Evolutionary conservation across 2,329 filamentous ascomycete species (phyloP).

Genomic region (Alternaria infectoria): DNA sequence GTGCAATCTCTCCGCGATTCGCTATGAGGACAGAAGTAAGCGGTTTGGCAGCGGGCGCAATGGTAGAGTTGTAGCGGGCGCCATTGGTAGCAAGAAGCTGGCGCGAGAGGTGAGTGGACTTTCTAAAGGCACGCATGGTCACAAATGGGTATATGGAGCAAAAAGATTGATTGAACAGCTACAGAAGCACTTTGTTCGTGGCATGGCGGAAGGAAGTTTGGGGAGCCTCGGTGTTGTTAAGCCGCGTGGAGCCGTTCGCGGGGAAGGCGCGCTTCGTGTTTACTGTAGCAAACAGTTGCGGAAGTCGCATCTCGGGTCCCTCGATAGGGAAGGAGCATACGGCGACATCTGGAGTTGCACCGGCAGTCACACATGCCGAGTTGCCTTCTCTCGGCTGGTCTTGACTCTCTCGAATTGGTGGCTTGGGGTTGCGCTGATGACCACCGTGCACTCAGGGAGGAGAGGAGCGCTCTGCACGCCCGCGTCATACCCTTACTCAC

Average conservation of each 20-base stretch:
- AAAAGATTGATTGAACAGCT: slow-evolving; percentile 20
- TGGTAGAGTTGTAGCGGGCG: slow-evolving; percentile 40
- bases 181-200: slow-evolving; percentile 24
- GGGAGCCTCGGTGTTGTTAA: slow-evolving; percentile 35
- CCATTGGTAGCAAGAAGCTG: slow-evolving; percentile 41
- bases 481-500: slow-evolving; percentile 11
- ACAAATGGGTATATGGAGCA: slow-evolving; percentile 18
- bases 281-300: slow-evolving; percentile 16
- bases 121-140: slow-evolving; percentile 46
- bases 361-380: neutral
- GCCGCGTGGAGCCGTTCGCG: slow-evolving; percentile 33
- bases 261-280: slow-evolving; percentile 25
- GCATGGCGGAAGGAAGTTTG: slow-evolving; percentile 13
- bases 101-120: slow-evolving; percentile 42
- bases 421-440: slow-evolving; percentile 7
- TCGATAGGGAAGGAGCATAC: slow-evolving; percentile 8
- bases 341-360: neutral
- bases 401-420: neutral
- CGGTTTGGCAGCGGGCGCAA: slow-evolving; percentile 43
- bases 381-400: neutral
- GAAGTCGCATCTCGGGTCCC: neutral
- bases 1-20: slow-evolving; percentile 94
- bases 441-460: slow-evolving; percentile 12
- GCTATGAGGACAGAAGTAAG: slow-evolving; percentile 87
- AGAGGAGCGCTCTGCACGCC: slow-evolving; percentile 2